Evolutionary conservation across 805 yeast genomes (phyloP), one percentile per base, ranked within the genome.

Genomic region (Candida alai): DNA sequence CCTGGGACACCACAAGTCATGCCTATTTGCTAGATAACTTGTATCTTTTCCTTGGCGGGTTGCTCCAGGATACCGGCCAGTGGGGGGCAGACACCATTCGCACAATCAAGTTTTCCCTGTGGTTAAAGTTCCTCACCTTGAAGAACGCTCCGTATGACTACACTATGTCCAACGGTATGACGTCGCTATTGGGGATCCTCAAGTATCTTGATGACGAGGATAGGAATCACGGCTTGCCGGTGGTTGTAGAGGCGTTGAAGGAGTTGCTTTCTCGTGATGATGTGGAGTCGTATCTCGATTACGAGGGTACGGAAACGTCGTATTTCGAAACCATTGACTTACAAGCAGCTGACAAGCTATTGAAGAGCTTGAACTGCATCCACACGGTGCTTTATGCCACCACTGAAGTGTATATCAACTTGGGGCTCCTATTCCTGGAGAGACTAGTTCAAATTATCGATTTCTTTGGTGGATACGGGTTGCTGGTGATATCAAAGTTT

Each of bases 71-170:
- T 30, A 68, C 70, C 31, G 64, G 73, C 3, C 68, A 70, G 40
- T 67, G 80, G 71, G 60, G 59, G 2, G 54, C 57, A 17, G 65
- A 56, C 38, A 48, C 61, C 32, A 52, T 65, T 11, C 60, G 56
- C n/a, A 49, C 50, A 13, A 48, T 76, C 6, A 46, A 58, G 1
- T 60, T 67, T 39, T 58, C 64, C 8, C 61, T 64, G 10, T 72
- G 84, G 67, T 41, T 78, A 11, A 55, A 65, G 2, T 64, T 75
- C 23, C 50, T 81, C 6, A 62, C 71, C 2, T 47, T 78, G 35
- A 57, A 66, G 6, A 70, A 76, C 35, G 71, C 75, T 2, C 82
- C 90, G 0, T 80, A 67, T 51, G 88, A 83, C 46, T 78, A 70
- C 44, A 64, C 72, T 4, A 58, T 68, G 22, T 76, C 86, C 1